Base-by-base conservation (phyloP, 192 early-diverging fungal genomes). In the Umbelopsis sp. region DNA sequence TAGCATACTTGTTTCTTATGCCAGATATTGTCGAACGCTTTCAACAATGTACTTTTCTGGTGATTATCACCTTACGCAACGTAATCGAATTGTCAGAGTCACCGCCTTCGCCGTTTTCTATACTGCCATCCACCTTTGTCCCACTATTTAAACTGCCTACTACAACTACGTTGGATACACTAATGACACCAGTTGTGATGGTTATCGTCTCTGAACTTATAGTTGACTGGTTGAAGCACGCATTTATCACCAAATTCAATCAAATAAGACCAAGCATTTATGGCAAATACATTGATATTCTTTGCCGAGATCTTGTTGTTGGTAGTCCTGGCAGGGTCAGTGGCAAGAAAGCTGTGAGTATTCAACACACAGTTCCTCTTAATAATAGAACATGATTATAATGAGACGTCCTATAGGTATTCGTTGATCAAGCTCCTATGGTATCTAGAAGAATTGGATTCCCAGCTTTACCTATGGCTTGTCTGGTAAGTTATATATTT, bases 161-260 rank as follows among this genome's bases (percentile, higher is more conserved):
- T 44, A 89, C 85, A 70, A 83, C 91, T 18, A 86, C 89, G 41
- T 69, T 86, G 12, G 88, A 87, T 22, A 80, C 91, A 11, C 71
- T 96, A 13, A 72, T 96, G 67, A 91, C 90, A 11, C 98, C 97
- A 1, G 89, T 92, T 8, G 75, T 98, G 35, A 84, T 95, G 69
- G 94, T 99, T 6, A 85, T 93, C 55, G 88, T 87, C 0, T 94
- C 95, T 45, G 98, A 98, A 76, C 80, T 97, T 11, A 71, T 97
- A 20, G 95, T 98, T 7, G 97, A 99, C 78, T 98, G 95, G 94
- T 79, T 98, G 66, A 99, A 99, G 79, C 98, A 99, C 78, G 93
- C 98, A 0, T 99, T 99, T 77, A 94, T 99, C 53, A 94, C 93
- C 13, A 98, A 98, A 72, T 97, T 98, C 78, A 99, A 99, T 78